Percentiles rank a stretch among this genome's conserved stretches.
phyloP scores from a whole-genome alignment of 2,329 filamentous ascomycete species.

The Chrysoporthe puriensis region DNA sequence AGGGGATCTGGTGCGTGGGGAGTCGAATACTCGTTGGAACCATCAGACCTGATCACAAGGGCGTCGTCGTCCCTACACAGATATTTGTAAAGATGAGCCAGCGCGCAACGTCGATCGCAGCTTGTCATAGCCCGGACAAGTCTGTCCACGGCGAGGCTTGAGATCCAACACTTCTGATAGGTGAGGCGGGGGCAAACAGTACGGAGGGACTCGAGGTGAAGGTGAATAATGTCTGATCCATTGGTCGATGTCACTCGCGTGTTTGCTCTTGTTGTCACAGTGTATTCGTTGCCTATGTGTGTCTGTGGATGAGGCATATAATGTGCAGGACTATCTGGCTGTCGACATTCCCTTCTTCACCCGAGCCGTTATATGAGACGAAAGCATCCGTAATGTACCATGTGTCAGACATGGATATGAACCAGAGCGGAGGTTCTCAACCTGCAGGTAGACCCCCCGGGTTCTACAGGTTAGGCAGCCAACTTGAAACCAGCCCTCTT shows the following conservation, averaged over 20 bases:
- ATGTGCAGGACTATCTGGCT: constrained; percentile 19
- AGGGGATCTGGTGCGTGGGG: not conserved
- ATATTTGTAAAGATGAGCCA: constrained; percentile 15
- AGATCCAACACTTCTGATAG: constrained; percentile 19
- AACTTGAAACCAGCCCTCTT: constrained; percentile 16
- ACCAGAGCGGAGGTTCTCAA: constrained; percentile 17
- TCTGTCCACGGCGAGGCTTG: constrained; percentile 14
- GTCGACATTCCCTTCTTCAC: not conserved
- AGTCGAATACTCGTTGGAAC: not conserved
- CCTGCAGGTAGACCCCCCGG: constrained; percentile 19
- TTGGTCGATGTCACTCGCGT: constrained; percentile 14
- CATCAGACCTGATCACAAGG: constrained; percentile 1
- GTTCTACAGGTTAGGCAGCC: constrained; percentile 21
- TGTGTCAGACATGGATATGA: constrained; percentile 11
- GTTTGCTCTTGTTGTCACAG: constrained; percentile 21
- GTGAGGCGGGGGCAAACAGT: constrained; percentile 24
- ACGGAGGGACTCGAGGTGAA: constrained; percentile 12
- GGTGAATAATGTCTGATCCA: constrained; percentile 8
- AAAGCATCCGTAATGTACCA: constrained; percentile 13
- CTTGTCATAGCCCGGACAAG: constrained; percentile 11
- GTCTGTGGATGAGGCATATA: constrained; percentile 21
- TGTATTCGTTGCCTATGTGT: constrained; percentile 15
- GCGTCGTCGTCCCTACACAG: constrained; percentile 7
- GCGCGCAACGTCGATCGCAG: not conserved
- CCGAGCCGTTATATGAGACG: constrained; percentile 13